Base-by-base conservation (phyloP, 1,139 yeast species). In the Hansenula sp. region DNA sequence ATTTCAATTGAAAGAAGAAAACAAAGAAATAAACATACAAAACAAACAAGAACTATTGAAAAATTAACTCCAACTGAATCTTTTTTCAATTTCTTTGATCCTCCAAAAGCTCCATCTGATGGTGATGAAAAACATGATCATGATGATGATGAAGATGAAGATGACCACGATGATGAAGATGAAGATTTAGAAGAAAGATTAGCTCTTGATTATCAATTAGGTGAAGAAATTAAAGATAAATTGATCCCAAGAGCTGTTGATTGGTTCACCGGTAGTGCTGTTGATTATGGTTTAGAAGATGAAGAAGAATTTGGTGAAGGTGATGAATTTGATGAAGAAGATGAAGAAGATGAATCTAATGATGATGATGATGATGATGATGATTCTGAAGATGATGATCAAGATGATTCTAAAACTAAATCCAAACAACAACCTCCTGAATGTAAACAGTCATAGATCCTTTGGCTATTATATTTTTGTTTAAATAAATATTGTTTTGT, bases 191-290 rank as follows among this genome's bases (percentile, higher is more conserved):
- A 90, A 62, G 84, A 79, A 43, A 78, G 88, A 60, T 76, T 92
- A 56, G 97, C 90, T 56, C 71, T 86, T 57, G 99, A 92, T 67
- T 94, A 92, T 69, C 95, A 90, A 60, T 73, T 90, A 51, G 99
- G 98, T 47, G 99, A 92, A 67, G 94, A 89, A 59, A 81, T 92
- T 63, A 92, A 94, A 71, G 97, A 94, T 64, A 83, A 94, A 64
- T 77, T 92, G 61, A 84, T 92, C 52, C 97, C 97, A 50, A 80
- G 96, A 58, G 97, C 97, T 42, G 78, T 92, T 56, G 97, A 90
- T 65, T 92, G 97, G 97, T 92, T 88, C 64, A 90, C 97, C 16
- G 97, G 98, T 39, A 89, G 85, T 52, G 98, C 98, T n/a, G 77
- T 90, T 44, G 80, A 61, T 57, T 72, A 53, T 34, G 87, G 67